These are phyloP conservation scores for Mallotus japonicus DNA, from an alignment of 441 rosid genomes.

Conservation along the genomic window DNA sequence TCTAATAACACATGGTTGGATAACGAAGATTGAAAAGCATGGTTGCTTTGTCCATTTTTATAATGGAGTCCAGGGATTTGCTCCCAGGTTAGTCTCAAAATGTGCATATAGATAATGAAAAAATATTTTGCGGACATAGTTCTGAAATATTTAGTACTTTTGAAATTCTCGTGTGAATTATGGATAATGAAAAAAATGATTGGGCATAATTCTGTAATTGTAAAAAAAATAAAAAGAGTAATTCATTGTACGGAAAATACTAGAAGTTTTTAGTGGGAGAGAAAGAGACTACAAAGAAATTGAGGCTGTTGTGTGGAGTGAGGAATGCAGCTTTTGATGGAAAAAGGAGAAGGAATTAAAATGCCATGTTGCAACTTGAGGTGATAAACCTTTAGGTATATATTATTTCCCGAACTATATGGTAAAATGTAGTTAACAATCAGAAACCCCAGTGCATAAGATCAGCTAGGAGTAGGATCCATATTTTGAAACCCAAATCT, in stretches of 20 bases:
- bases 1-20: slow-evolving; percentile 93
- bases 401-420: neutral
- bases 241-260: neutral
- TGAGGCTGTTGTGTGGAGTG: neutral
- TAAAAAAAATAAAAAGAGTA: too few relatives aligned
- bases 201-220: too few relatives aligned
- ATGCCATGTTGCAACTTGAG: too few relatives aligned
- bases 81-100: slow-evolving; percentile 59
- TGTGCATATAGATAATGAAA: neutral
- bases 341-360: neutral
- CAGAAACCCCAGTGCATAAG: too few relatives aligned
- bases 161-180: neutral
- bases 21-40: slow-evolving; percentile 90
- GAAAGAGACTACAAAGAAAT: neutral
- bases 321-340: neutral
- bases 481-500: neutral
- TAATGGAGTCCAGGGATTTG: slow-evolving; percentile 98
- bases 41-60: slow-evolving; percentile 97
- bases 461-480: neutral
- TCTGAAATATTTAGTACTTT: neutral
- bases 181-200: too few relatives aligned
- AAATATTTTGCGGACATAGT: neutral
- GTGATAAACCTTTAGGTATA: neutral
- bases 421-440: too few relatives aligned
- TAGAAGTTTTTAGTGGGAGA: neutral